phyloP scores from a whole-genome alignment of 2,329 filamentous ascomycete genomes.

The Epichloe glyceriae region DNA sequence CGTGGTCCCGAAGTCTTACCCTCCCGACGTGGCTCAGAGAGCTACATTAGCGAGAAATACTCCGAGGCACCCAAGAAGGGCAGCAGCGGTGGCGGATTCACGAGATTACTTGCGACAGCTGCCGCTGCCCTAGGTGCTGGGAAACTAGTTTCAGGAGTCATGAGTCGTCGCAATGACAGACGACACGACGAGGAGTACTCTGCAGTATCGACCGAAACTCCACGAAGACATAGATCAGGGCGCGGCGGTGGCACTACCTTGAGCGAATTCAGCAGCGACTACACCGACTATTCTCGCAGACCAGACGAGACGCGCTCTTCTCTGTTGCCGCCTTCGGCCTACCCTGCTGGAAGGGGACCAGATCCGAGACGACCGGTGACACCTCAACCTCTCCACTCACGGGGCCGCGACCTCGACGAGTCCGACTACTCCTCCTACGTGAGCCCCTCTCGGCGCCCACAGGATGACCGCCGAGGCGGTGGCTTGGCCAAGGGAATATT shows the following conservation, averaged over 20 bases:
- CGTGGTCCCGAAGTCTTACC: constrained; percentile 36
- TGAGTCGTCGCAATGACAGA: constrained; percentile 36
- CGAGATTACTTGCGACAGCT: constrained; percentile 45
- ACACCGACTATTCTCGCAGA: constrained; percentile 21
- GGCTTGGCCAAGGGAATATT: constrained; percentile 44
- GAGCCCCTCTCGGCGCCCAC: constrained; percentile 47
- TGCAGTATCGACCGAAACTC: constrained; percentile 48
- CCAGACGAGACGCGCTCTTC: constrained; percentile 23
- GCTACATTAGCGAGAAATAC: constrained; percentile 54
- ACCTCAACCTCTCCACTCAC: constrained; percentile 34
- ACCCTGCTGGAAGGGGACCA: constrained; percentile 27
- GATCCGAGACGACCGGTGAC: constrained; percentile 29
- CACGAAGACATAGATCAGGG: constrained; percentile 31
- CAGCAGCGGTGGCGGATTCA: constrained; percentile 38
- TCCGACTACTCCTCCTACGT: constrained; percentile 49
- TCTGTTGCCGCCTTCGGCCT: constrained; percentile 33
- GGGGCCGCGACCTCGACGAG: constrained; percentile 32
- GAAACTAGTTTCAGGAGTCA: constrained; percentile 45
- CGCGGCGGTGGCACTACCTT: constrained; percentile 22
- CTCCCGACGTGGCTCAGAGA: constrained; percentile 40
- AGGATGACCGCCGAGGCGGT: constrained; percentile 29
- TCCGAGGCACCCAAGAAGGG: constrained; percentile 32
- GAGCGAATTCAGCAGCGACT: constrained; percentile 41
- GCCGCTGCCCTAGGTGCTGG: constrained; percentile 51
- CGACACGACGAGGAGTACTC: constrained; percentile 47